phyloP scores from a whole-genome alignment of 108 stramenopile genomes.

The Cyclotella distinguenda region DNA sequence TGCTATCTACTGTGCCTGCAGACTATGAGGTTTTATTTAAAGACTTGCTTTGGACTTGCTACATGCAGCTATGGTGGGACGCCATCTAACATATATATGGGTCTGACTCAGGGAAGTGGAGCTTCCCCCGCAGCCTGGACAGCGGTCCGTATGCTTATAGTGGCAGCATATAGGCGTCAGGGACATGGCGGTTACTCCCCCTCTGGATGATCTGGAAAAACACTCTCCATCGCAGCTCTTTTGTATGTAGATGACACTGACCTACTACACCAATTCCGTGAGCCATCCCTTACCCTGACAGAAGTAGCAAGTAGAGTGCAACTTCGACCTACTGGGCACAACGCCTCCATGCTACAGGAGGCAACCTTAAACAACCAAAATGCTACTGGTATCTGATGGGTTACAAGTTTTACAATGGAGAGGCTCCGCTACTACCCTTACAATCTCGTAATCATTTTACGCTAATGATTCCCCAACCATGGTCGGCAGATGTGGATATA shows the following conservation, averaged over 20 bases:
- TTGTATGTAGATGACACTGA: conserved; percentile 6
- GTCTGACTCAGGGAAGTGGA: conserved; percentile 4
- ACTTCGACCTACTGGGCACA: not conserved
- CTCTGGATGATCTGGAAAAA: not conserved
- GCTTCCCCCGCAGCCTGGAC: not conserved
- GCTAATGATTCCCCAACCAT: not conserved
- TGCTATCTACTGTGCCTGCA: not conserved
- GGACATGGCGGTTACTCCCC: not conserved
- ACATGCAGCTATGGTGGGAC: not conserved
- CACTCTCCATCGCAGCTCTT: not conserved
- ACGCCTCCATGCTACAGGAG: not conserved
- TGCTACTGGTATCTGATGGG: not conserved
- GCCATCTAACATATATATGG: not conserved
- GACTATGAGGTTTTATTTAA: not conserved
- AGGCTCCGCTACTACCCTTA: not conserved
- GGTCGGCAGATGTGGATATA: not conserved
- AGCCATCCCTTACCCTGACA: not conserved
- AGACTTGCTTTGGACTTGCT: not conserved
- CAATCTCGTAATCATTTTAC: not conserved
- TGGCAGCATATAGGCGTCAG: not conserved
- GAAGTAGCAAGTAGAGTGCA: not conserved
- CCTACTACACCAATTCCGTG: not conserved
- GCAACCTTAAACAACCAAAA: not conserved
- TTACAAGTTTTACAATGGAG: not conserved
- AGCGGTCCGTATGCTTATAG: not conserved